phyloP scores from a whole-genome alignment of 2,329 filamentous ascomycete genomes.

The Penicillium sp. region DNA sequence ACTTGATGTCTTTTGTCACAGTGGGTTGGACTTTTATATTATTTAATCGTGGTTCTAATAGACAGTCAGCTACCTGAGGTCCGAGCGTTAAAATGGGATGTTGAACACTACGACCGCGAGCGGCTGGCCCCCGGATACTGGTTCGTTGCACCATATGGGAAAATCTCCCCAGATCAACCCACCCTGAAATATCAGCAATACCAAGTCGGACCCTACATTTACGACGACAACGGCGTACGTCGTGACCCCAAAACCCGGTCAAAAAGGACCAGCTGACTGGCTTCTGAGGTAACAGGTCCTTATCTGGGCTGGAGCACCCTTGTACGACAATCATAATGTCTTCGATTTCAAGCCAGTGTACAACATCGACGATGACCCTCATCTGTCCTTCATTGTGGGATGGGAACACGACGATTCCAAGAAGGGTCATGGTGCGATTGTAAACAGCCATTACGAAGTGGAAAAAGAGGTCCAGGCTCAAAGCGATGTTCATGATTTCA shows the following conservation, averaged over 20 bases:
- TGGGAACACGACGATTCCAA: conserved; percentile 32
- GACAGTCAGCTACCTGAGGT: conserved; percentile 27
- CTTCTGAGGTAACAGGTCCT: conserved; percentile 33
- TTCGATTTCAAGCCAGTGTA: conserved; percentile 48
- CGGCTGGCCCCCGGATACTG: conserved; percentile 44
- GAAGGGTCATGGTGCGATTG: conserved; percentile 47
- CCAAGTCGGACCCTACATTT: conserved; percentile 49
- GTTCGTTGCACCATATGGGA: conserved; percentile 47
- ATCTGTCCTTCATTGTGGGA: conserved; percentile 48
- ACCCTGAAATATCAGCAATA: conserved; percentile 35
- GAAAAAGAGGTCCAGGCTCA: conserved; percentile 38
- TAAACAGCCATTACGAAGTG: conserved; percentile 47
- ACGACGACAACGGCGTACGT: conserved; percentile 45
- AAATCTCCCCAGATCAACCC: conserved; percentile 22
- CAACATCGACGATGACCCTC: conserved; percentile 42
- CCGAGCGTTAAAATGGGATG: conserved; percentile 28
- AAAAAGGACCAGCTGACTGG: conserved; percentile 7
- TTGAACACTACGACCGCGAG: conserved; percentile 21
- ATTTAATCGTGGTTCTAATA: too few species aligned
- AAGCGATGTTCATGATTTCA: conserved; percentile 29
- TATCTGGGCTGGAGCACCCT: conserved; percentile 48
- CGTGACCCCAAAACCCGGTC: neutral
- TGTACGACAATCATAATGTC: conserved; percentile 46
- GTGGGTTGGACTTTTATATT: conserved; percentile 15
- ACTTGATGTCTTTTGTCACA: conserved; percentile 35